These are phyloP conservation scores for Leccinum subgranulosum DNA, from an alignment of 768 basidiomycete species.

Conservation along the genomic window DNA sequence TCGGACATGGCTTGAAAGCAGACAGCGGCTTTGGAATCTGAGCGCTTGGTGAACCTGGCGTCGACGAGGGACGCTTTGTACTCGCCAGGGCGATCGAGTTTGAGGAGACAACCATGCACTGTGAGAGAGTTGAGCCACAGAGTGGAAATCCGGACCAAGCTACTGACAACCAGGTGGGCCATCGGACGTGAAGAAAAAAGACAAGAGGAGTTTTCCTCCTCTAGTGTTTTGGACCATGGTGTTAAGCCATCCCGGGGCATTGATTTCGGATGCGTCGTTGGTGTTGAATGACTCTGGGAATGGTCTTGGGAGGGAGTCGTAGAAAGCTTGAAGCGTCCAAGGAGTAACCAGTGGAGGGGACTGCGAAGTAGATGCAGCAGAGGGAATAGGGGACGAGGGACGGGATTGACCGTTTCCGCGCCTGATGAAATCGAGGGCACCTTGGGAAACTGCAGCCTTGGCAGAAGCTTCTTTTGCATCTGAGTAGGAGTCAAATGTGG, in stretches of 20 bases:
- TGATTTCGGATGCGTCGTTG: slow-evolving; percentile 47
- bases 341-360: slow-evolving; percentile 11
- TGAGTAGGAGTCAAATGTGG: slow-evolving; percentile 36
- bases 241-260: slow-evolving; percentile 54
- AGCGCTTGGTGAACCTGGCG: slow-evolving; percentile 54
- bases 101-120: slow-evolving; percentile 66
- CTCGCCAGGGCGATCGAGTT: slow-evolving; percentile 50
- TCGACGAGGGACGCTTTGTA: slow-evolving; percentile 61
- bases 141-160: not conserved
- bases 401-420: slow-evolving; percentile 49
- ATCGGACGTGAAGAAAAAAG: slow-evolving; percentile 46
- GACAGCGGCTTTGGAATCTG: slow-evolving; percentile 69
- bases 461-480: slow-evolving; percentile 57
- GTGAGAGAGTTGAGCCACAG: slow-evolving; percentile 3
- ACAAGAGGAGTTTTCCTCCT: slow-evolving; percentile 43
- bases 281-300: slow-evolving; percentile 53
- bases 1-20: slow-evolving; percentile 63
- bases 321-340: slow-evolving; percentile 53
- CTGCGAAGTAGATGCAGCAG: slow-evolving; percentile 4
- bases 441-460: slow-evolving; percentile 47
- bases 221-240: slow-evolving; percentile 47
- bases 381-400: slow-evolving; percentile 27
- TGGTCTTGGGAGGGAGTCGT: slow-evolving; percentile 62
- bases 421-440: slow-evolving; percentile 57
- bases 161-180: slow-evolving; percentile 43